Base-by-base conservation (phyloP, 2,329 filamentous ascomycete species). In the Acrocalymma vagum region DNA sequence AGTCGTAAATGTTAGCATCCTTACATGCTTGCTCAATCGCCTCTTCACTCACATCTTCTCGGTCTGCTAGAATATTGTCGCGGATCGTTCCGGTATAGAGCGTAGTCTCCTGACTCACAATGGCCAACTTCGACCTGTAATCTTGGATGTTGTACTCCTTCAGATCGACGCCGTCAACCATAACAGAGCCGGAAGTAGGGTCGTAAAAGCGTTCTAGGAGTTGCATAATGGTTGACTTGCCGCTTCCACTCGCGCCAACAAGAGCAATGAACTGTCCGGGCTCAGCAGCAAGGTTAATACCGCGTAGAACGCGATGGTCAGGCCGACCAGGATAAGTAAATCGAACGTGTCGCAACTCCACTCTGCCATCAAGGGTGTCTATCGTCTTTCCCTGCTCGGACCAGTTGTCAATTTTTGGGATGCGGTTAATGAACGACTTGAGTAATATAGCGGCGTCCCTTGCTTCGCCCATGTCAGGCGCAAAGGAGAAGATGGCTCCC, bases 31-130 rank as follows among this genome's bases (percentile, higher is more conserved):
- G 82, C 38, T 88, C 79, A 35, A 97, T 78, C 2, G 81, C 80
- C 41, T 86, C 83, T 43, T 96, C 90, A 0, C 83, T 71, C 1
- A 94, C 80, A 18, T 85, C 77, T 5, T 86, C 82, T 9, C 78
- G 74, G 6, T 87, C 75, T 4, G 65, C 69, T 0, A 97, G 79
- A 6, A 96, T 73, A 65, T 97, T 97, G 24, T 97, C 92, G 53
- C 80, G 82, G 60, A 99, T 92, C 0, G 88, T 93, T 28, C 93
- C 94, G 62, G 95, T 91, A 72, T 96, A 97, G 1, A 99, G 76
- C 0, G 93, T 96, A 0, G 94, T 93, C 67, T 97, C 94, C 65
- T 97, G 94, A 22, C 87, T 92, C 10, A 99, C 94, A n/a, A 99
- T 86, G 0, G 93, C 88, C 49, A 97, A 80, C 69, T 87, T 84